These are phyloP conservation scores for Malassezia furfur DNA, from an alignment of 1,284 basidiomycete genomes.

Conservation along the genomic window DNA sequence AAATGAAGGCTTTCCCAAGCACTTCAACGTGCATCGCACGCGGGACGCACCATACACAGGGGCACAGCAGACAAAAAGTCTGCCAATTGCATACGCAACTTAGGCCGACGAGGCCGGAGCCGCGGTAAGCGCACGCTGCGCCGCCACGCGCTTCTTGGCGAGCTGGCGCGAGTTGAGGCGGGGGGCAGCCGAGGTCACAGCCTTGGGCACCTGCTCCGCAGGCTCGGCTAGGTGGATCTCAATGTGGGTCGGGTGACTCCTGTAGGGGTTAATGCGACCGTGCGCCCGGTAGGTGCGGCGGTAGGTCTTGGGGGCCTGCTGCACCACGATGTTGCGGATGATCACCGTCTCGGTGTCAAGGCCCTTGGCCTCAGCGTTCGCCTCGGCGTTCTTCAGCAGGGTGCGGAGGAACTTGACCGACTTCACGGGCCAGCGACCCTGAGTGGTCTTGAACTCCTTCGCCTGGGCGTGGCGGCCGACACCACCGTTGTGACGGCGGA, in stretches of 20 bases:
- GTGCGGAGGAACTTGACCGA: constrained; percentile 90
- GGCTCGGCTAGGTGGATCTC: constrained; percentile 54
- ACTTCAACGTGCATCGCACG: neutral
- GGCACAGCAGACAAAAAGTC: neutral
- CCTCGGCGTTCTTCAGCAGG: constrained; percentile 96
- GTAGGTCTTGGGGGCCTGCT: constrained; percentile 99
- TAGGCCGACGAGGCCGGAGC: constrained; percentile 13
- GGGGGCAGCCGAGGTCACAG: constrained; percentile 22
- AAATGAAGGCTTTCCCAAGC: neutral
- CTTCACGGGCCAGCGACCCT: constrained; percentile 99
- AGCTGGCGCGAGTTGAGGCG: constrained; percentile 47
- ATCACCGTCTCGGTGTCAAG: constrained; percentile 80
- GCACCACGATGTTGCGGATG: constrained; percentile 95
- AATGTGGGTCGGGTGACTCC: constrained; percentile 86
- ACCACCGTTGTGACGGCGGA: constrained; percentile 91
- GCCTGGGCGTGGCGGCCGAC: constrained; percentile 95
- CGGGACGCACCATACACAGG: neutral
- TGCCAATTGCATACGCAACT: neutral
- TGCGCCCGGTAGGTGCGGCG: constrained; percentile 98
- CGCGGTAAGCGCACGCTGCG: constrained; percentile 24
- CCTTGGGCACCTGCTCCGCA: constrained; percentile 44
- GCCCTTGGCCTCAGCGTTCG: constrained; percentile 97
- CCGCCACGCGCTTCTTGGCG: constrained; percentile 38
- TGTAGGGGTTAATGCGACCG: constrained; percentile 63
- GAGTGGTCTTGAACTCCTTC: constrained; percentile 92